Evolutionary conservation across 352 stramenopile genomes (phyloP), one percentile per base, ranked within the genome.

Genomic region (Phytophthora boehmeriae): DNA sequence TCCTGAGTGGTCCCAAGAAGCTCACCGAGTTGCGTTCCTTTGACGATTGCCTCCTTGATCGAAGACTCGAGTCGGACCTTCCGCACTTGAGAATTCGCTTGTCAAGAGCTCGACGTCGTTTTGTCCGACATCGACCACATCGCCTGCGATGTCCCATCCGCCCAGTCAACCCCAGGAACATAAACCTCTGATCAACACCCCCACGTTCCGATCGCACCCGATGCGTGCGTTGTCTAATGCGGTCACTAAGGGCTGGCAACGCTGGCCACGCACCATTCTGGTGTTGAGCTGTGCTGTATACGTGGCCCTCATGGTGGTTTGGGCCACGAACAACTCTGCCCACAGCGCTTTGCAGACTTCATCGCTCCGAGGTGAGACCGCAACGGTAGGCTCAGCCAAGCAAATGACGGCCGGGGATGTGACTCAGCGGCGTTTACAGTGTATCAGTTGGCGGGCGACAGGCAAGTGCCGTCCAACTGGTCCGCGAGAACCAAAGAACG

Each of bases 371-470:
- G 44, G 27, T 13, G 22, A 56, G 17, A 44, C 38, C 38, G 16
- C 20, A 2, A 38, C 35, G 4, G 32, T n/a, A 32, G 17, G 50
- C 19, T 41, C 53, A 25, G 27, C 47, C n/a, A 54, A 54, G 3
- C 28, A n/a, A n/a, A 38, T 59, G 13, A 44, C 54, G 25, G 54
- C 46, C 0, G 32, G 28, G 13, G 61, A 64, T 39, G 17, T 54
- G 13, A 32, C 19, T 23, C 13, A 41, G 23, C 47, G 54, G 22
- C 61, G 54, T 11, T 59, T 64, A 49, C 46, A 59, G 22, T 75
- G 67, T 34, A 28, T 75, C 1, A 57, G 52, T 6, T 75, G 67
- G 67, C 53, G 62, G 11, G 55, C 57, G 3, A 75, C 63, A 3
- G 30, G 52, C 30, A 59, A 59, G 13, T 75, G 67, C 53, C 50